Evolutionary conservation across 495 filamentous ascomycete species (phyloP).

Genomic region (Penicillium desertorum): DNA sequence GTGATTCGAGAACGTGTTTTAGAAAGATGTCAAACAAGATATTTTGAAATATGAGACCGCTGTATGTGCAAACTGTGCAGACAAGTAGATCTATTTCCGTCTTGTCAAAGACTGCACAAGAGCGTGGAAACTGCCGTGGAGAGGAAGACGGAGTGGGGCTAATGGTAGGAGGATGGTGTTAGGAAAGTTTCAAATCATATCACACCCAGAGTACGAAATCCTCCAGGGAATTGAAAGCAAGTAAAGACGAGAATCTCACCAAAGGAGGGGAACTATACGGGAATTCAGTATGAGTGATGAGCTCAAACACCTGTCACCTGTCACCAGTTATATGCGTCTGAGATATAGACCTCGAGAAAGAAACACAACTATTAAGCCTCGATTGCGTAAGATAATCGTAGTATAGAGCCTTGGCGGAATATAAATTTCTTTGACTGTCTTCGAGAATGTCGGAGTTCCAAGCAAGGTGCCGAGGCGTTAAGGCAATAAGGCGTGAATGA

Average conservation of each 20-base stretch:
- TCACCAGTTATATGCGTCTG: background rate
- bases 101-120: background rate
- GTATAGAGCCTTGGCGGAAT: background rate
- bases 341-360: background rate
- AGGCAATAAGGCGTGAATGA: constrained; percentile 29
- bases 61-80: background rate
- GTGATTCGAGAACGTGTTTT: background rate
- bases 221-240: background rate
- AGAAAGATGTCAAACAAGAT: background rate
- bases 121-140: background rate
- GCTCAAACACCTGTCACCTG: background rate
- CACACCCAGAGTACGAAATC: background rate
- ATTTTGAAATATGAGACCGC: background rate
- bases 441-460: constrained; percentile 5
- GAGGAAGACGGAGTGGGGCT: background rate
- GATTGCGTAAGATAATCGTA: background rate
- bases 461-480: constrained; percentile 6
- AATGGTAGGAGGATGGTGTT: background rate
- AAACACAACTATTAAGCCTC: background rate
- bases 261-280: constrained; percentile 28
- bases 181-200: background rate
- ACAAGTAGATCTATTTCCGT: background rate
- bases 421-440: background rate
- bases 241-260: constrained; percentile 16
- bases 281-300: background rate